phyloP scores from a whole-genome alignment of 2,329 filamentous ascomycete species.

The Aquanectria penicillioides region DNA sequence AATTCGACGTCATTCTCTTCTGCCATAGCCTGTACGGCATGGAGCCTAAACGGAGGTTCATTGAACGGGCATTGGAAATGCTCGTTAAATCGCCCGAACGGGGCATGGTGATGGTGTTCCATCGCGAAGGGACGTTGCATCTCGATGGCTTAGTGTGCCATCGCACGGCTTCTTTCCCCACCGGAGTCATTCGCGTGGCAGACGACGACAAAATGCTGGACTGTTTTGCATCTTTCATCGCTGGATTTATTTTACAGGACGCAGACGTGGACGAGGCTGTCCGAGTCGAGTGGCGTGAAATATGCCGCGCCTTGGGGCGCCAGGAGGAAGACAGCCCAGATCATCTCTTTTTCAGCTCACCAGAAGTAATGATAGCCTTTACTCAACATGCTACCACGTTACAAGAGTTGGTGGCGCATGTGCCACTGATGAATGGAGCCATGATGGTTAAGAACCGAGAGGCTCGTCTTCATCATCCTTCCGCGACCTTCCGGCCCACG shows the following conservation, averaged over 20 bases:
- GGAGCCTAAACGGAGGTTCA: constrained; percentile 55
- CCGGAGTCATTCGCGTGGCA: constrained; percentile 53
- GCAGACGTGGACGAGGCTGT: constrained; percentile 43
- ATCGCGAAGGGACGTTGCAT: constrained; percentile 57
- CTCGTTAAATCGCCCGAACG: constrained; percentile 51
- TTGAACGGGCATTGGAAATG: constrained; percentile 59
- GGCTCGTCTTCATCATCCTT: constrained; percentile 55
- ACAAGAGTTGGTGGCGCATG: constrained; percentile 52
- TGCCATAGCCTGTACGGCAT: constrained; percentile 74
- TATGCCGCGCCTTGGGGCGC: constrained; percentile 60
- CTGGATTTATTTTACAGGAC: constrained; percentile 54
- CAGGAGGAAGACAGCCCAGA: constrained; percentile 47
- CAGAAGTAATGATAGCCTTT: constrained; percentile 62
- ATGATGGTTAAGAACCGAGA: constrained; percentile 61
- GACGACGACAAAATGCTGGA: constrained; percentile 59
- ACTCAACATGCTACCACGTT: constrained; percentile 55
- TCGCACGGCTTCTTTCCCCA: constrained; percentile 57
- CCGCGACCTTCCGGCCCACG: constrained; percentile 57
- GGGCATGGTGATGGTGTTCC: constrained; percentile 64
- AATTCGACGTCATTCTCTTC: constrained; percentile 67
- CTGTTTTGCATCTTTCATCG: constrained; percentile 62
- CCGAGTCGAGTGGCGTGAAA: constrained; percentile 56
- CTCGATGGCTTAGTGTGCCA: constrained; percentile 61
- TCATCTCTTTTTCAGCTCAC: constrained; percentile 59
- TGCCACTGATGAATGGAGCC: constrained; percentile 48